These are phyloP conservation scores for Coemansia javaensis DNA, from an alignment of 192 early-diverging fungal species.

Conservation along the genomic window DNA sequence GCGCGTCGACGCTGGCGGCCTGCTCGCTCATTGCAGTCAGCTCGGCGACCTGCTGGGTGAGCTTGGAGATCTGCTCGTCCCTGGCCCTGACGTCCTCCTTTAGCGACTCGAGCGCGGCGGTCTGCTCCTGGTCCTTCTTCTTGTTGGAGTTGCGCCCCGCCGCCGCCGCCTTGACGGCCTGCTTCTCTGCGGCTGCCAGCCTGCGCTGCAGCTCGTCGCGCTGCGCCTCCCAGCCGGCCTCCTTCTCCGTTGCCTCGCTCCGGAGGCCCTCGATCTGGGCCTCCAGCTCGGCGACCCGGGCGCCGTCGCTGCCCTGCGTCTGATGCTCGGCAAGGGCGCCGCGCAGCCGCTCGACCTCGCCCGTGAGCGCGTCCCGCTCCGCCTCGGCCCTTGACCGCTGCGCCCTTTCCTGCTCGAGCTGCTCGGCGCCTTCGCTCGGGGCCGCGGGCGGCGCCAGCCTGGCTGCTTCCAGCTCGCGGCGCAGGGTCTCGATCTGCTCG, in stretches of 20 bases:
- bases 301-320: conserved; percentile 1
- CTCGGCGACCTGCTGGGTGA: conserved; percentile 62
- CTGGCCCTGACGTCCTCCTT: conserved; percentile 14
- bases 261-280: conserved; percentile 15
- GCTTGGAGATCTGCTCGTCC: conserved; percentile 43
- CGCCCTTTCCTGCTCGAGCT: conserved; percentile 17
- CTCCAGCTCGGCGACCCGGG: conserved; percentile 18
- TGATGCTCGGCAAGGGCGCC: conserved; percentile 4
- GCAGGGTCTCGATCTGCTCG: conserved; percentile 18
- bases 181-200: conserved; percentile 44
- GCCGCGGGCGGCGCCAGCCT: neutral
- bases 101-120: conserved; percentile 17
- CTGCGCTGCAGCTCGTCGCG: conserved; percentile 38
- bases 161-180: conserved; percentile 43
- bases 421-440: neutral
- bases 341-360: conserved; percentile 14
- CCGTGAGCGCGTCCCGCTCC: conserved; percentile 8
- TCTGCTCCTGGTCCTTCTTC: conserved; percentile 50
- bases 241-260: conserved; percentile 5
- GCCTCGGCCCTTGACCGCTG: conserved; percentile 11
- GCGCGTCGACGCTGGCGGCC: conserved; percentile 18
- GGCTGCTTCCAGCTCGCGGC: conserved; percentile 11
- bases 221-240: conserved; percentile 17
- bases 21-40: conserved; percentile 31
- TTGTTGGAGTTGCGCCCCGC: conserved; percentile 43